These are phyloP conservation scores for Arthrinium phaeospermum DNA, from an alignment of 2,329 filamentous ascomycete species.

Conservation along the genomic window DNA sequence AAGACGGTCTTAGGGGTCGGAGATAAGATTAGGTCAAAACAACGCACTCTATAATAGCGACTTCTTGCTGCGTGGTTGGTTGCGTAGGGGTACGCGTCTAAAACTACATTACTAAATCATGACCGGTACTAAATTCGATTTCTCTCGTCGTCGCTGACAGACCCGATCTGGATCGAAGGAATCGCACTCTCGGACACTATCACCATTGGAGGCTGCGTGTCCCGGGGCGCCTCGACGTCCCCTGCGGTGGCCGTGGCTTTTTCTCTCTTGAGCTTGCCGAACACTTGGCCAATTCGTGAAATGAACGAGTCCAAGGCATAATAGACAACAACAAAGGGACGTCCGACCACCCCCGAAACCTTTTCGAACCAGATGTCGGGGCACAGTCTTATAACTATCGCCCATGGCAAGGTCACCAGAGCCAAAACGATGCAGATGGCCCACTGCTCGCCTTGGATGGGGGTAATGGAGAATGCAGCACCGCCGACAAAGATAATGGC, in stretches of 20 bases:
- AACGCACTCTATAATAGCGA: background rate
- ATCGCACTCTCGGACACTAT: conserved; percentile 29
- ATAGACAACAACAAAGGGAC: conserved; percentile 38
- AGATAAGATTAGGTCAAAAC: background rate
- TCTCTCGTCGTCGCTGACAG: conserved; percentile 11
- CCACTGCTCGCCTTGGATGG: conserved; percentile 58
- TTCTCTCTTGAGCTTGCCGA: conserved; percentile 27
- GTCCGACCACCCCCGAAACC: conserved; percentile 37
- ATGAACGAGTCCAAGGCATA: conserved; percentile 28
- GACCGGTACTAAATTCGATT: background rate
- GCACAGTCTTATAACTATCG: conserved; percentile 53
- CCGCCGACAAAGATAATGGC: conserved; percentile 64
- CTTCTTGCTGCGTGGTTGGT: background rate
- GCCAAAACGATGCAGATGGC: conserved; percentile 57
- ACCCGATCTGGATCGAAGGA: conserved; percentile 6
- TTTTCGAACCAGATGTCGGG: conserved; percentile 51
- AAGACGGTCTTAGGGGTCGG: background rate
- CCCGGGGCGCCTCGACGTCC: conserved; percentile 17
- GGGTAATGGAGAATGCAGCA: conserved; percentile 56
- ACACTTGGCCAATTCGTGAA: conserved; percentile 28
- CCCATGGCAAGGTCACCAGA: conserved; percentile 56
- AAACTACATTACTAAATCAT: background rate
- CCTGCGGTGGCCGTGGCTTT: conserved; percentile 23
- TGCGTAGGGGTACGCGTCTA: background rate
- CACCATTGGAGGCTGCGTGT: conserved; percentile 31